Base-by-base conservation (phyloP, 306 rosid genomes). In the Trichosanthes cucumerina region DNA sequence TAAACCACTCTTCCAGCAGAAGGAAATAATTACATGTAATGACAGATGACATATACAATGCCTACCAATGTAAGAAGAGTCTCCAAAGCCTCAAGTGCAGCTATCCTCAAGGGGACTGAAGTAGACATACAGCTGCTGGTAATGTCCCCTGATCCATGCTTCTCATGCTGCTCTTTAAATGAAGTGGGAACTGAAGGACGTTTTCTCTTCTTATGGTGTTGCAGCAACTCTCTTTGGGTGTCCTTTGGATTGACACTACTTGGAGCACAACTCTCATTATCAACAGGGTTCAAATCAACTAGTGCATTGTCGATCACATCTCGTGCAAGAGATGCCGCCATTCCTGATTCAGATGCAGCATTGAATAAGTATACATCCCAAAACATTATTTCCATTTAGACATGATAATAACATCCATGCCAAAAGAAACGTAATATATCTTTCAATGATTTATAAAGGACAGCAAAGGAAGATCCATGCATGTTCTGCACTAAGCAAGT, bases 11-110 rank as follows among this genome's bases (percentile, higher is more conserved):
- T 11, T 62, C 68, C 9, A 28, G 68, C 41, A 62, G 8, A 58
- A 0, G 14, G 36, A 24, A 58, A 58, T 58, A 24, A 58, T 58
- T 7, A 53, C 6, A 6, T 9, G 9, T 18, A 26, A 59, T 59
- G 53, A 70, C 38, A 46, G 7, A 47, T 43, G 26, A 72, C 39
- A 5, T 68, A 13, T 21, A 41, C 3, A 74, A 74, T 52, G 50
- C 92, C 66, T 87, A 95, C 98, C 96, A 89, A 90, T 31, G 86
- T 89, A 52, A 91, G 71, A 80, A 92, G 93, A 68, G 93, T 86
- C 84, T 95, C 93, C 52, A 95, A 86, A 43, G 97, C 86, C 83
- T 91, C 91, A 26, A 95, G 90, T 72, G 96, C 97, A 46, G 98
- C 98, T 81, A 92, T 87, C 89, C 87, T 85, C 85, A 92, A 75